phyloP scores from a whole-genome alignment of 75 land plant species.

The Cryptomeria japonica region DNA sequence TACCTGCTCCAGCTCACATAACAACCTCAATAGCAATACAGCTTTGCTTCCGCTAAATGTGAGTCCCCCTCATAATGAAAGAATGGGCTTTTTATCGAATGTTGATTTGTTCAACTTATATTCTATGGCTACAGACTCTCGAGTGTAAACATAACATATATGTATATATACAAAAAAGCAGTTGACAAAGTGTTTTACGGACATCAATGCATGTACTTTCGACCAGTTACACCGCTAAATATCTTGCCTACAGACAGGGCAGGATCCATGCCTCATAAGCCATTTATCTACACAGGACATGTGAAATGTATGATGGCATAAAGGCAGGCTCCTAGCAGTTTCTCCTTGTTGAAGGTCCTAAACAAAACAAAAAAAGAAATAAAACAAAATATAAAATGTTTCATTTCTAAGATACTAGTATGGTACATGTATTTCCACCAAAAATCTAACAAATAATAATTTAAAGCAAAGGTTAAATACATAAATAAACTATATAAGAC shows the following conservation, averaged over 20 bases:
- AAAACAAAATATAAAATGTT: not conserved
- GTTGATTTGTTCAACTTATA: not conserved
- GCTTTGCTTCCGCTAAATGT: not conserved
- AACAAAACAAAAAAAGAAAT: not conserved
- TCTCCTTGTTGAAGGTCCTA: conserved; percentile 81
- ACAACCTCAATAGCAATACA: not conserved
- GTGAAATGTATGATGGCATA: conserved; percentile 74
- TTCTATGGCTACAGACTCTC: not conserved
- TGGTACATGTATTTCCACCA: not conserved
- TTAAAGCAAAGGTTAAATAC: not conserved
- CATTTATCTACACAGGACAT: conserved; percentile 77
- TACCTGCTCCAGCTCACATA: not conserved
- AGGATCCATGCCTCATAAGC: conserved; percentile 71
- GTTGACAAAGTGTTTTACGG: not conserved
- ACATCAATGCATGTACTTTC: not conserved
- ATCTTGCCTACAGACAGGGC: conserved; percentile 75
- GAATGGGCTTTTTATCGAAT: not conserved
- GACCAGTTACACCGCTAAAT: conserved; percentile 6
- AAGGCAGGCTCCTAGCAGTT: conserved; percentile 59
- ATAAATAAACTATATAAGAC: not conserved
- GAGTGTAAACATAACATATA: not conserved
- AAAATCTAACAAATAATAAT: not conserved
- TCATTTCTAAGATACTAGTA: not conserved
- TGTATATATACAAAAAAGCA: not conserved
- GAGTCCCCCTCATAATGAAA: not conserved